These are phyloP conservation scores for Penicilliopsis zonata DNA, from an alignment of 495 filamentous ascomycete genomes.

Conservation along the genomic window DNA sequence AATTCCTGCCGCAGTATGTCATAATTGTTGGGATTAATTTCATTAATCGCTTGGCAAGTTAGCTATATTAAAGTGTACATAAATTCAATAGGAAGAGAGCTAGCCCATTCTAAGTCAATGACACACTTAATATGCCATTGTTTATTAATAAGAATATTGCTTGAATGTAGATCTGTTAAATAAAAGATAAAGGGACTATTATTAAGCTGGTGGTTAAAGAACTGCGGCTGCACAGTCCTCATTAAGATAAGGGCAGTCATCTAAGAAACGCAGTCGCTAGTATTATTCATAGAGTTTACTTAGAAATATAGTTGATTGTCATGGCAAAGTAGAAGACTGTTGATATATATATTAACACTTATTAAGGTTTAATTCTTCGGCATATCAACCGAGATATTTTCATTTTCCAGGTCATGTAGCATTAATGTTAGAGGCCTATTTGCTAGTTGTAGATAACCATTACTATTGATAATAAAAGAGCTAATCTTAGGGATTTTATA, in stretches of 20 bases:
- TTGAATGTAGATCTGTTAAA: conserved; percentile 18
- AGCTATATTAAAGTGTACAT: conserved; percentile 21
- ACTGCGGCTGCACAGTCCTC: conserved; percentile 13
- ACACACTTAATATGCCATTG: conserved; percentile 17
- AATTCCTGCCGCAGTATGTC: conserved; percentile 5
- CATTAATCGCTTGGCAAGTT: conserved; percentile 13
- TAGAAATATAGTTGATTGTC: conserved; percentile 19
- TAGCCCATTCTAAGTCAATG: conserved; percentile 26
- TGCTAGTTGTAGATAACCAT: conserved; percentile 12
- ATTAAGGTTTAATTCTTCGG: conserved; percentile 15
- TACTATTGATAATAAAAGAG: conserved; percentile 13
- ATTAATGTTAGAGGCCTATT: conserved; percentile 17
- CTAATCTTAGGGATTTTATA: conserved; percentile 15
- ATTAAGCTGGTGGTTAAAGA: conserved; percentile 12
- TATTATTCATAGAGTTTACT: conserved; percentile 16
- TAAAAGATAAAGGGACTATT: conserved; percentile 11
- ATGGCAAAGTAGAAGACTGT: conserved; percentile 16
- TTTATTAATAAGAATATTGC: conserved; percentile 18
- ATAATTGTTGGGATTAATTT: conserved; percentile 9
- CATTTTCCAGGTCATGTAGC: conserved; percentile 21
- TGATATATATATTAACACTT: conserved; percentile 18
- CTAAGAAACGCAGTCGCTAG: conserved; percentile 16
- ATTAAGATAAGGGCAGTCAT: conserved; percentile 13
- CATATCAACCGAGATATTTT: conserved; percentile 20
- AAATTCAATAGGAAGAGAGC: conserved; percentile 20